Percentiles rank a stretch among this genome's conserved stretches.
phyloP scores from a whole-genome alignment of 176 grass and related monocot genomes.

The Luzula sylvatica region DNA sequence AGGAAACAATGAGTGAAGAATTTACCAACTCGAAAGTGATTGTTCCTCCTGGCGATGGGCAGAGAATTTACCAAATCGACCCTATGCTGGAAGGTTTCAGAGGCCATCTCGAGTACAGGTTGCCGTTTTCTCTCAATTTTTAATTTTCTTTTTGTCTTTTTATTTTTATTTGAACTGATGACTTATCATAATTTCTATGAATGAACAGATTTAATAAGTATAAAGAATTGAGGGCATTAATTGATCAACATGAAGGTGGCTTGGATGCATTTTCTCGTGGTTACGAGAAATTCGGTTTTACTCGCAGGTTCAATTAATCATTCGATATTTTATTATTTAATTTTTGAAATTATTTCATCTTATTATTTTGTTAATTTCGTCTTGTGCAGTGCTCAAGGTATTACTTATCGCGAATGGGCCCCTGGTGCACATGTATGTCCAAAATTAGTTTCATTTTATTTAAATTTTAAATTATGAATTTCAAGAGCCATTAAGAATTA shows the following conservation, averaged over 20 bases:
- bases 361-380: too few relatives aligned
- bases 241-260: conserved; percentile 79
- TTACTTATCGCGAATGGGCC: conserved; percentile 93
- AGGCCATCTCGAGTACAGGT: conserved; percentile 75
- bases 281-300: conserved; percentile 88
- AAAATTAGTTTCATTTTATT: background rate
- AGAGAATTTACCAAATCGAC: conserved; percentile 70
- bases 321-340: too few relatives aligned
- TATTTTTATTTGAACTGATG: conserved; percentile 7
- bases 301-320: conserved; percentile 49
- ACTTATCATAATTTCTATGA: conserved; percentile 5
- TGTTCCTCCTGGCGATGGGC: conserved; percentile 37
- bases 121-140: too few relatives aligned
- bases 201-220: conserved; percentile 70
- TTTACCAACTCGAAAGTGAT: conserved; percentile 26
- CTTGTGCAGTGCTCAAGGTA: conserved; percentile 49
- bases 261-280: conserved; percentile 75
- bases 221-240: conserved; percentile 50
- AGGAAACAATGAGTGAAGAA: conserved; percentile 17
- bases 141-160: conserved; percentile 7
- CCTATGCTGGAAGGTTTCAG: conserved; percentile 36
- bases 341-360: too few relatives aligned
- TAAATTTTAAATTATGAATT: background rate
- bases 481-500: background rate
- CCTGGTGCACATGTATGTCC: conserved; percentile 77